Percentiles rank a stretch among this genome's conserved stretches.
Conservation (phyloP, 2,329 filamentous ascomycete species). For the Penicillium rolfsii region DNA sequence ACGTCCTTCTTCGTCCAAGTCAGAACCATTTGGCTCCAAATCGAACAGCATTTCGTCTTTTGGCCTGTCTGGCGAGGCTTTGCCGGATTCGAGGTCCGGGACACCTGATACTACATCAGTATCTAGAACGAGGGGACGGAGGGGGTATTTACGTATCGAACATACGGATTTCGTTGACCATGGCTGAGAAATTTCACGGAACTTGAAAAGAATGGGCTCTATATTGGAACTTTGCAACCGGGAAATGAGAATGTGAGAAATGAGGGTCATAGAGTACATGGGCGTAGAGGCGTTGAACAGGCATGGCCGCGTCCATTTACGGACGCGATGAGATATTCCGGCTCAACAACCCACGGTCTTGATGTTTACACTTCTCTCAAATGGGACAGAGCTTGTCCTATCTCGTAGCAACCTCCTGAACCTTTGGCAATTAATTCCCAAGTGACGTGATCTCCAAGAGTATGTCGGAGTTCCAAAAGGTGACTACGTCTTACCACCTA, state of each 20-base stretch:
- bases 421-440: neutral
- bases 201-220: no score
- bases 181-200: neutral
- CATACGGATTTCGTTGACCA: neutral
- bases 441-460: neutral
- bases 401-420: neutral
- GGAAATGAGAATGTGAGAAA: neutral
- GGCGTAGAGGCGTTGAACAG: neutral
- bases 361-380: neutral
- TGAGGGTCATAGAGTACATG: no score
- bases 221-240: neutral
- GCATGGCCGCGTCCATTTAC: neutral
- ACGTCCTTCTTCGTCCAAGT: no score
- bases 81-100: neutral
- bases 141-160: neutral
- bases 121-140: neutral
- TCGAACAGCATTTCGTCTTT: neutral
- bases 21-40: neutral
- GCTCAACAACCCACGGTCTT: neutral
- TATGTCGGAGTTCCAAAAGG: neutral
- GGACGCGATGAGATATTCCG: neutral
- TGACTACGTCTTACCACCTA: neutral
- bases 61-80: neutral
- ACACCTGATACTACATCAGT: neutral
- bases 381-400: neutral